Percentiles rank a stretch among this genome's conserved stretches.
Evolutionary conservation across 2,329 filamentous ascomycete genomes (phyloP).

Genomic region (Aspergillus hortae): DNA sequence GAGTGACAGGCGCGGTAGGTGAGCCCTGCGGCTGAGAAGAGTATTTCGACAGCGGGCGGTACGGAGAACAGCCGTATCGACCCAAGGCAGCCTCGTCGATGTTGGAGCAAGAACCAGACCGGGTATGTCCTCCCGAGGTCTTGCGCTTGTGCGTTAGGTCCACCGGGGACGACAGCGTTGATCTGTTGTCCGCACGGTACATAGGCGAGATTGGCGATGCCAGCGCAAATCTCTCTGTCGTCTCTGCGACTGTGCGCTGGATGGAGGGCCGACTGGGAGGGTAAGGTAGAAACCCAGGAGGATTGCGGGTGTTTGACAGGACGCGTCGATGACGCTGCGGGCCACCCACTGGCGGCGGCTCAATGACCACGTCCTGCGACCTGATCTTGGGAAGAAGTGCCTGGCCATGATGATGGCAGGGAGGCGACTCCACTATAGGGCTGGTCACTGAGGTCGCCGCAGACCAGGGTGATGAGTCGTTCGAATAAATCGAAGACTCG

Average conservation of each 20-base stretch:
- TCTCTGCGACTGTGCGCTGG: constrained; percentile 45
- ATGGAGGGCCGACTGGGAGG: constrained; percentile 40
- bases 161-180: constrained; percentile 63
- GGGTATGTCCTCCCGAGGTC: constrained; percentile 41
- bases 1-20: constrained; percentile 36
- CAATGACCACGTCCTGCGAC: constrained; percentile 74
- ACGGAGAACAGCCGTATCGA: constrained; percentile 79
- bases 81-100: constrained; percentile 64
- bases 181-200: constrained; percentile 27
- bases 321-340: constrained; percentile 57
- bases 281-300: constrained; percentile 51
- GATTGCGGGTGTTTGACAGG: constrained; percentile 52
- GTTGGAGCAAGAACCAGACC: constrained; percentile 65
- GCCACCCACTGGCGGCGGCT: constrained; percentile 48
- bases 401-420: constrained; percentile 71
- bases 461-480: constrained; percentile 67
- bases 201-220: constrained; percentile 45
- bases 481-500: constrained; percentile 62
- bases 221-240: constrained; percentile 41
- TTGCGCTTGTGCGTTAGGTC: constrained; percentile 45
- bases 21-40: constrained; percentile 43
- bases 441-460: constrained; percentile 66
- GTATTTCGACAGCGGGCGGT: constrained; percentile 67
- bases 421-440: constrained; percentile 63
- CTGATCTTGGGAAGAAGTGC: constrained; percentile 81